phyloP scores from a whole-genome alignment of 2,329 filamentous ascomycete species.

The Ambrosiella cleistominuta region DNA sequence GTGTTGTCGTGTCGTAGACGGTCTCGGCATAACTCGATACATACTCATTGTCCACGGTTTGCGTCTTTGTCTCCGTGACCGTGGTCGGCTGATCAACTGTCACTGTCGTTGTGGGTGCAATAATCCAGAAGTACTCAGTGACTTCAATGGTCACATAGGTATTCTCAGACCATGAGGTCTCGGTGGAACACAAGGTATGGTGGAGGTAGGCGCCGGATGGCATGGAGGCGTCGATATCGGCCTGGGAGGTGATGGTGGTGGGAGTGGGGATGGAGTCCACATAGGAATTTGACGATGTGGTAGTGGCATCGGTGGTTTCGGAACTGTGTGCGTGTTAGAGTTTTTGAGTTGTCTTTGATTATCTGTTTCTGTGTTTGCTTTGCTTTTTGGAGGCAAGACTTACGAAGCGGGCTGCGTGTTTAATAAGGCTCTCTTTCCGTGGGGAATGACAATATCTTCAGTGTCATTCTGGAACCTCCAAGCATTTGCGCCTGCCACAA shows the following conservation, averaged over 20 bases:
- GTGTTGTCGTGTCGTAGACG: background rate
- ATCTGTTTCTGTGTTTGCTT: too few species aligned
- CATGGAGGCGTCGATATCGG: background rate
- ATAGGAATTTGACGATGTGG: too few species aligned
- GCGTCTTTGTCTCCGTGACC: conserved; percentile 11
- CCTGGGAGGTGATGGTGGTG: background rate
- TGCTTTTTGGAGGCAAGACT: too few species aligned
- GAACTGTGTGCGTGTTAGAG: too few species aligned
- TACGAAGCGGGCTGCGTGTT: too few species aligned
- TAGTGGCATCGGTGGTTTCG: too few species aligned
- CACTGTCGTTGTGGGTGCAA: conserved; percentile 14
- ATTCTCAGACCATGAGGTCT: background rate
- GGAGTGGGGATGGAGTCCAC: background rate
- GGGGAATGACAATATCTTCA: too few species aligned
- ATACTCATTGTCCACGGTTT: background rate
- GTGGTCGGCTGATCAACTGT: conserved; percentile 14
- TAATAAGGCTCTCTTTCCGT: too few species aligned
- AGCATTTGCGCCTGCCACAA: too few species aligned
- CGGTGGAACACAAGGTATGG: conserved; percentile 5
- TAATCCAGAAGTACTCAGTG: conserved; percentile 13
- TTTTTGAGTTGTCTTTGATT: too few species aligned
- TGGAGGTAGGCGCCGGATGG: conserved; percentile 1
- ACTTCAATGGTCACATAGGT: conserved; percentile 13
- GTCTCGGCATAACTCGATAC: conserved; percentile 5
- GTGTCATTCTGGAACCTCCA: too few species aligned